Evolutionary conservation across 805 yeast genomes (phyloP), one percentile per base, ranked within the genome.

Genomic region (Hanseniaspora occidentalis): DNA sequence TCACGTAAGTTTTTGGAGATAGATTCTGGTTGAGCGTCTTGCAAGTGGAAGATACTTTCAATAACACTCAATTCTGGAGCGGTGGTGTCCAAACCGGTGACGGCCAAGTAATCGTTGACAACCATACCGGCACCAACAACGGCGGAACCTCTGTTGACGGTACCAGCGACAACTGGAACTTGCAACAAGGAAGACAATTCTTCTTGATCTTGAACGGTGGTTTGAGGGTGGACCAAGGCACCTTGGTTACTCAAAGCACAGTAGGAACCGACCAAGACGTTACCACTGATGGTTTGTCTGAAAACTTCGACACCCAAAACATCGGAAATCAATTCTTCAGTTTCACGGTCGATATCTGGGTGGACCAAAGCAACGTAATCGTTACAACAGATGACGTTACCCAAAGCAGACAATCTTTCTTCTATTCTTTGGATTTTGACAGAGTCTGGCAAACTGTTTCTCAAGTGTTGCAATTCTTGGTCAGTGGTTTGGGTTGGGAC

Each of bases 111-210:
- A 67, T 92, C 99, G 60, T 92, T 92, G 40, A 88, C 98, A 41
- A 92, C 97, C 78, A 92, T 78, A 52, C 99, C 99, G 36, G 96
- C 97, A 56, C 98, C 98, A 45, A 92, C 95, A 38, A 89, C 96
- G 4, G 95, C 66, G 22, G 96, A 84, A 65, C 99, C 99, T 64
- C 98, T 80, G 70, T 92, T 92, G 44, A 92, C 88, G 31, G 96
- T 88, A 63, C 99, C 99, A 6, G 99, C 98, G 37, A 92, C 98
- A 48, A 92, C 71, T 41, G 99, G 99, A 33, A 92, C 95, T 67
- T 92, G 98, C 54, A 92, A 71, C 60, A 92, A 71, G 36, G 96
- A 85, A 6, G 95, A 84, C 52, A 92, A 72, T 67, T 92, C 99
- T 68, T 92, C 98, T 69, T 92, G 98, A 62, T 92, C 98, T 64